Evolutionary conservation across 495 filamentous ascomycete genomes (phyloP).

Genomic region (Podospora fimiseda): DNA sequence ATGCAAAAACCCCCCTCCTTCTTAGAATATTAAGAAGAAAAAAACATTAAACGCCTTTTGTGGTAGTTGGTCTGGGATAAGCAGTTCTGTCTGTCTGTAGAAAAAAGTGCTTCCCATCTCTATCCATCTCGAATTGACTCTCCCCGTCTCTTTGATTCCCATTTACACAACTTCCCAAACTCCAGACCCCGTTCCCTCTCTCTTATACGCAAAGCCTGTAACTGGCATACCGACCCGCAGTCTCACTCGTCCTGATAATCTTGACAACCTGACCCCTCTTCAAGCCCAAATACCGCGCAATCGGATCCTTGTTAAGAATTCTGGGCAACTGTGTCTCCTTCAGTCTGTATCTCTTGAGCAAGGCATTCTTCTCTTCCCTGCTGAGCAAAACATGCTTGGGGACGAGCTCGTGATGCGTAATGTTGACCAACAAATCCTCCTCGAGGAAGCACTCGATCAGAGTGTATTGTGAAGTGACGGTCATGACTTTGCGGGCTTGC

Average conservation of each 20-base stretch:
- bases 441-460: constrained; percentile 93
- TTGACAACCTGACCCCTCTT: constrained; percentile 95
- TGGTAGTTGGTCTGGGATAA: background rate
- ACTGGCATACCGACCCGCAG: constrained; percentile 73
- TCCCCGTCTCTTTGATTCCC: background rate
- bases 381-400: constrained; percentile 88
- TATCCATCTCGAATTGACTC: background rate
- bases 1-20: background rate
- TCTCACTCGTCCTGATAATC: constrained; percentile 82
- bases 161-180: background rate
- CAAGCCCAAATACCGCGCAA: constrained; percentile 85
- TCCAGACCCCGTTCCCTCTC: no score
- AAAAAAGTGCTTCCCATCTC: background rate
- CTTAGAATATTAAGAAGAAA: background rate
- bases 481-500: constrained; percentile 77
- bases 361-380: constrained; percentile 74
- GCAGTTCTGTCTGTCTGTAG: background rate
- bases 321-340: constrained; percentile 96
- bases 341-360: constrained; percentile 82
- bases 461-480: constrained; percentile 57
- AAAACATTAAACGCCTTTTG: constrained; percentile 1
- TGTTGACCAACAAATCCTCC: constrained; percentile 93
- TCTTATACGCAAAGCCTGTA: constrained; percentile 51
- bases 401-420: constrained; percentile 95
- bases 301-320: constrained; percentile 85